These are phyloP conservation scores for Colletotrichum spaethianum DNA, from an alignment of 2,329 filamentous ascomycete species.

Conservation along the genomic window DNA sequence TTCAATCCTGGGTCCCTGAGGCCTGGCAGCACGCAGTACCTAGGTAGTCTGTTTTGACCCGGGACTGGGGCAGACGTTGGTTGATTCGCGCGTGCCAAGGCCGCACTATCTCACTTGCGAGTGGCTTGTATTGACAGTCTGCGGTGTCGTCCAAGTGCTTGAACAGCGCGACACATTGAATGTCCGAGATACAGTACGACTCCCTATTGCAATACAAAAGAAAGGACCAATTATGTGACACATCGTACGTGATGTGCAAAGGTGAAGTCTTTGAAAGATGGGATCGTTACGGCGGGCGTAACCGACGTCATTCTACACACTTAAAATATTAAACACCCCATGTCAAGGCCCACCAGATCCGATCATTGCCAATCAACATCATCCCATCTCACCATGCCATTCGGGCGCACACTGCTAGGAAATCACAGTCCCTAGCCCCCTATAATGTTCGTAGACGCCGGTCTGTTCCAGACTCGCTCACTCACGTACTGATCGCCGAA, in stretches of 20 bases:
- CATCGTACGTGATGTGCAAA: too few species aligned
- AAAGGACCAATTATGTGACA: neutral
- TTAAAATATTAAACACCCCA: neutral
- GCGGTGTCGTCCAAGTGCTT: neutral
- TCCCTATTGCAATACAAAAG: neutral
- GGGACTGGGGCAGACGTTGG: neutral
- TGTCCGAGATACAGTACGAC: neutral
- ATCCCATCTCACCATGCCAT: neutral
- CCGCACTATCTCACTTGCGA: neutral
- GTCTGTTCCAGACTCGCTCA: neutral
- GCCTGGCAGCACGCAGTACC: neutral
- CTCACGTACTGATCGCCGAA: neutral
- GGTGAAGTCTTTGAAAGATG: neutral
- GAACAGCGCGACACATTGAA: neutral
- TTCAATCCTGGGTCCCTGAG: neutral
- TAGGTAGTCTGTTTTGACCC: too few species aligned
- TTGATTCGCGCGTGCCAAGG: neutral
- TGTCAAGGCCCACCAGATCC: neutral
- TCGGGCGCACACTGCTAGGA: neutral
- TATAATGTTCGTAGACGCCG: neutral
- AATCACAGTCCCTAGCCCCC: neutral
- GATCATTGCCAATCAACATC: conserved; percentile 6
- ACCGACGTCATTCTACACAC: conserved; percentile 30
- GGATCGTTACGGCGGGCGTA: neutral
- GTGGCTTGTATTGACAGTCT: neutral